phyloP scores from a whole-genome alignment of 2,329 filamentous ascomycete genomes.

The Drechslerella dactyloides region DNA sequence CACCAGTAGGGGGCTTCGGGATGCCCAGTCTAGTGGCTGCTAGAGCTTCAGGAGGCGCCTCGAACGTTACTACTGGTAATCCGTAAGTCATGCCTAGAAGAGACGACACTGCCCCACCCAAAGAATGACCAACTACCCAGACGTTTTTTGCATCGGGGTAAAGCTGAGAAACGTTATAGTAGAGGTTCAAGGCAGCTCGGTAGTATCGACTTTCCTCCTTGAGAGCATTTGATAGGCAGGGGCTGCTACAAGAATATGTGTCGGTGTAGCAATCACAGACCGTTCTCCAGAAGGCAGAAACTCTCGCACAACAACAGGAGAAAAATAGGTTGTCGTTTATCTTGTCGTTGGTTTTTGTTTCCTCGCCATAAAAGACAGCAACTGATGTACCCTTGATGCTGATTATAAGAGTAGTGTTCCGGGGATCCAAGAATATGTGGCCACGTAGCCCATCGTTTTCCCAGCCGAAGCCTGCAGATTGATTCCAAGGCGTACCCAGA shows the following conservation, averaged over 20 bases:
- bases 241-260: constrained; percentile 89
- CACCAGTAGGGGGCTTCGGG: constrained; percentile 73
- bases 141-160: constrained; percentile 79
- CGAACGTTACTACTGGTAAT: constrained; percentile 86
- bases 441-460: constrained; percentile 84
- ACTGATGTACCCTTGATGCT: constrained; percentile 89
- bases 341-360: constrained; percentile 96
- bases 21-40: constrained; percentile 83
- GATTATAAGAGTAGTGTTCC: constrained; percentile 85
- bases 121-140: constrained; percentile 90
- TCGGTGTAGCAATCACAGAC: constrained; percentile 90
- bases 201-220: constrained; percentile 89
- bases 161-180: constrained; percentile 85
- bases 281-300: constrained; percentile 70
- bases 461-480: constrained; percentile 91
- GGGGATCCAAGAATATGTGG: constrained; percentile 87
- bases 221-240: constrained; percentile 78
- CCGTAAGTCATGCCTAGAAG: constrained; percentile 90
- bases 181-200: constrained; percentile 83
- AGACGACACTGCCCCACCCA: constrained; percentile 88
- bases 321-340: constrained; percentile 97
- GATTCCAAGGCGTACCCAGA: constrained; percentile 78
- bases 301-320: constrained; percentile 87
- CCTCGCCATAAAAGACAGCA: constrained; percentile 94
- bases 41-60: constrained; percentile 89